phyloP scores from a whole-genome alignment of 2,329 filamentous ascomycete species.

The Colletotrichum costaricense region DNA sequence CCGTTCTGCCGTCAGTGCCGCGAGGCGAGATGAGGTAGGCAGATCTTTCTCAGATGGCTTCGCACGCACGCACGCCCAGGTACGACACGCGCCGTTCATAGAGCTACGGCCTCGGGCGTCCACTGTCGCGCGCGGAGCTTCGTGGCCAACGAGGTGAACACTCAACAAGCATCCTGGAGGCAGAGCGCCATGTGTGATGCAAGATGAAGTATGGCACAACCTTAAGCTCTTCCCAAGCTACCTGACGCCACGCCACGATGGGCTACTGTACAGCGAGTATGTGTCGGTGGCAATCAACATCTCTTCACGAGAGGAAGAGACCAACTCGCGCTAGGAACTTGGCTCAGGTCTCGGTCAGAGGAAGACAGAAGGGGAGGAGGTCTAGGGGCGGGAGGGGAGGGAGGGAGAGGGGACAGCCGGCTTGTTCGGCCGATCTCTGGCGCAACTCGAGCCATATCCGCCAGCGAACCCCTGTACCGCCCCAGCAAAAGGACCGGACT shows the following conservation, averaged over 20 bases:
- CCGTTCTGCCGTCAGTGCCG: slow-evolving; percentile 13
- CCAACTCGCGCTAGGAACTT: background rate
- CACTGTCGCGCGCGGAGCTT: no score
- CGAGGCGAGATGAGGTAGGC: slow-evolving; percentile 12
- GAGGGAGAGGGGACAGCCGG: background rate
- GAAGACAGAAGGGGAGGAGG: background rate
- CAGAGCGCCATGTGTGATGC: background rate
- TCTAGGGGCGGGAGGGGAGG: no score
- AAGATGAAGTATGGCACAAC: background rate
- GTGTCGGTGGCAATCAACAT: no score
- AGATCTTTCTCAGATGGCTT: background rate
- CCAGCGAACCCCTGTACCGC: slow-evolving; percentile 24
- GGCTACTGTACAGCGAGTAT: background rate
- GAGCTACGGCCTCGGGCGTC: background rate
- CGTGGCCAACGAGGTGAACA: background rate
- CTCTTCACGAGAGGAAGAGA: background rate
- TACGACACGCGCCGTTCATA: background rate
- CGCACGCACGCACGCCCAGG: background rate
- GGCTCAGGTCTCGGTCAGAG: background rate
- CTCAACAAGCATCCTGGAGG: no score
- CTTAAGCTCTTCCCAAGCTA: background rate
- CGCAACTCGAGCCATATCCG: slow-evolving; percentile 7
- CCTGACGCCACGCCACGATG: background rate
- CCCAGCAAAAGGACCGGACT: slow-evolving; percentile 21
- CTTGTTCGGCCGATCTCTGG: slow-evolving; percentile 28